A percentile compares a stretch with the other conserved stretches of the same genome.
Evolutionary conservation across 208 protist genomes (phyloP).

Genomic region (Trypanosomatidae sp.): DNA sequence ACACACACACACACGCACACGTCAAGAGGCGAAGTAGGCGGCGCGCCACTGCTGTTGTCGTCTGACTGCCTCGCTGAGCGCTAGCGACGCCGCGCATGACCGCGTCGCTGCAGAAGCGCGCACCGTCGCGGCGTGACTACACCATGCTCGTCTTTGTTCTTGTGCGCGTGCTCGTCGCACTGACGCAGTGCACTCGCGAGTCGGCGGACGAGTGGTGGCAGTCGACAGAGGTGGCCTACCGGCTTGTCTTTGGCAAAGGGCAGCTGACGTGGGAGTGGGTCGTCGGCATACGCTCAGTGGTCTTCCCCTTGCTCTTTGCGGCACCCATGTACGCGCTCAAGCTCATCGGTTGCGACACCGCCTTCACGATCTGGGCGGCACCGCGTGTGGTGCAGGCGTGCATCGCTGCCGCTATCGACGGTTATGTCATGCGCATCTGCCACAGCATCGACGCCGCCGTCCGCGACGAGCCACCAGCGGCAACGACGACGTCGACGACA

Average conservation of each 20-base stretch:
- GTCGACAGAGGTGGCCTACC: conserved; percentile 70
- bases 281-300: conserved; percentile 47
- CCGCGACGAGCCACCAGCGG: neutral
- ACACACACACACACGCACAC: no score
- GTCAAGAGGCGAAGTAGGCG: no score
- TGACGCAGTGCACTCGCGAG: conserved; percentile 31
- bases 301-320: conserved; percentile 51
- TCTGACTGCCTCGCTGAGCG: no score
- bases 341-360: conserved; percentile 27
- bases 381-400: conserved; percentile 27
- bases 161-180: conserved; percentile 28
- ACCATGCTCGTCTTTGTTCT: no score
- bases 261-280: conserved; percentile 77
- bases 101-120: no score
- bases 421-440: conserved; percentile 9
- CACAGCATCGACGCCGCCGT: conserved; percentile 6
- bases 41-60: no score
- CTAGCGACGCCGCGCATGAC: no score
- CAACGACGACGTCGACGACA: neutral
- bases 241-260: conserved; percentile 60
- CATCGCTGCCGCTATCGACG: conserved; percentile 2
- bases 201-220: conserved; percentile 86
- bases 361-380: conserved; percentile 24
- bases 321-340: conserved; percentile 40
- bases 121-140: no score